Conservation (phyloP, 257 asterid genomes). For the Mitragyna speciosa region DNA sequence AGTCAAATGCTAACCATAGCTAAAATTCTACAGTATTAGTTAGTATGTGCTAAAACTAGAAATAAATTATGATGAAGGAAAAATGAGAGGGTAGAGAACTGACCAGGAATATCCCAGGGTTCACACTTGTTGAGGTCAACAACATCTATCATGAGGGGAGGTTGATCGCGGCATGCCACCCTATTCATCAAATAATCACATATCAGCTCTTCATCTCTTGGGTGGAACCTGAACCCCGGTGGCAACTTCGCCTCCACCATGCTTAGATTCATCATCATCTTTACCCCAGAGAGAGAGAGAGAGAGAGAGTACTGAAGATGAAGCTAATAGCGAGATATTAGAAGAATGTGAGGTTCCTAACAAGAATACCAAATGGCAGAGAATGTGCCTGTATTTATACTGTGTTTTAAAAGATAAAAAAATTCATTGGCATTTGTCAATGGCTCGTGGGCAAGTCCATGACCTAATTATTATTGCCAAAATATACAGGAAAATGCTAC, state of each 20-base stretch:
- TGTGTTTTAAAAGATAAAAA: not conserved
- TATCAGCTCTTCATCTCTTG: slow-evolving; percentile 75
- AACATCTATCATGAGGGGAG: slow-evolving; percentile 61
- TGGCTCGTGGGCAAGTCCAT: not conserved
- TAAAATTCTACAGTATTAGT: not conserved
- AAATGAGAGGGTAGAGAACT: not conserved
- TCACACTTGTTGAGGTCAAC: slow-evolving; percentile 92
- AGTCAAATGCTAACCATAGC: not conserved
- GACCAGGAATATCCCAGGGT: slow-evolving; percentile 97
- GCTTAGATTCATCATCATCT: slow-evolving; percentile 58
- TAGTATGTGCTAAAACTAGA: not conserved
- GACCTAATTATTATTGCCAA: not conserved
- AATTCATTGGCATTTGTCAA: not conserved
- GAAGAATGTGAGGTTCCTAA: not conserved
- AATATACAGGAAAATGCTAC: not conserved
- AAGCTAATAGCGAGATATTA: not conserved
- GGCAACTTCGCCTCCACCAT: slow-evolving; percentile 83
- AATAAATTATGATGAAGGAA: not conserved
- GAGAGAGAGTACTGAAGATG: not conserved
- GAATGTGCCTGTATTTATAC: slow-evolving; percentile 5
- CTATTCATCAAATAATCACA: slow-evolving; percentile 78
- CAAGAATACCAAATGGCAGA: slow-evolving; percentile 19
- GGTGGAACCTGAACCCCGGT: slow-evolving; percentile 89
- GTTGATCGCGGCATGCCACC: slow-evolving; percentile 37
- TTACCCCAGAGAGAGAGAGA: not conserved